Percentiles rank a stretch among this genome's conserved stretches.
These are phyloP conservation scores for Pseudognaphalium luteoalbum DNA, from an alignment of 129 eudicot genomes.

Conservation along the genomic window DNA sequence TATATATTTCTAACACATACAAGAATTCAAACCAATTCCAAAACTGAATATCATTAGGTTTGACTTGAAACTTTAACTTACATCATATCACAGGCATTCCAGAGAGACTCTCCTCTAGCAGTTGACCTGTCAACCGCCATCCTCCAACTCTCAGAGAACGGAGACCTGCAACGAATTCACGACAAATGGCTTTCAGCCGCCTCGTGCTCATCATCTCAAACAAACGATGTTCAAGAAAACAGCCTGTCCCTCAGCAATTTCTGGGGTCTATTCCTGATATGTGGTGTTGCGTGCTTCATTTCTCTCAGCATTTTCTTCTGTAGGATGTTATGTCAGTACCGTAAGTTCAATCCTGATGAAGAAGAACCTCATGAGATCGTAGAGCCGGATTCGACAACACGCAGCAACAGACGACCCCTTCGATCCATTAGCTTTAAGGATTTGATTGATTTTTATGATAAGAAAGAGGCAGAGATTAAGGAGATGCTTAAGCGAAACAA, in stretches of 20 bases:
- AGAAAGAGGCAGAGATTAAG: slow-evolving; percentile 65
- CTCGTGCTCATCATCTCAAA: slow-evolving; percentile 46
- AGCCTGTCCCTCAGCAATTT: slow-evolving; percentile 69
- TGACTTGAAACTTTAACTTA: slow-evolving; percentile 18
- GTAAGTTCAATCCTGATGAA: slow-evolving; percentile 47
- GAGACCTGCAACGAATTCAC: slow-evolving; percentile 58
- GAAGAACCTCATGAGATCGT: slow-evolving; percentile 45
- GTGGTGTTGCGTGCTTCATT: slow-evolving; percentile 58
- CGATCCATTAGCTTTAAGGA: slow-evolving; percentile 53
- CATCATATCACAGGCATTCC: slow-evolving; percentile 61
- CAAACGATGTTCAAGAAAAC: slow-evolving; percentile 35
- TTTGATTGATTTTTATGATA: slow-evolving; percentile 61
- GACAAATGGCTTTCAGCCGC: slow-evolving; percentile 54
- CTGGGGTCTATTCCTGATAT: slow-evolving; percentile 84
- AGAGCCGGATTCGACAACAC: slow-evolving; percentile 38
- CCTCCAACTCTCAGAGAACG: slow-evolving; percentile 62
- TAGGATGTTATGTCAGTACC: slow-evolving; percentile 54
- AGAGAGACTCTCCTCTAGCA: slow-evolving; percentile 74
- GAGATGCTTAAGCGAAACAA: slow-evolving; percentile 49
- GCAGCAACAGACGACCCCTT: slow-evolving; percentile 28
- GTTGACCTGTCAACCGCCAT: slow-evolving; percentile 68
- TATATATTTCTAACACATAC: not conserved
- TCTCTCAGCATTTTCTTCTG: slow-evolving; percentile 49
- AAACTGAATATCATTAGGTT: not conserved
- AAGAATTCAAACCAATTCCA: not conserved